These are phyloP conservation scores for Tolypocladium pustulatum DNA, from an alignment of 2,329 filamentous ascomycete genomes.

Conservation along the genomic window DNA sequence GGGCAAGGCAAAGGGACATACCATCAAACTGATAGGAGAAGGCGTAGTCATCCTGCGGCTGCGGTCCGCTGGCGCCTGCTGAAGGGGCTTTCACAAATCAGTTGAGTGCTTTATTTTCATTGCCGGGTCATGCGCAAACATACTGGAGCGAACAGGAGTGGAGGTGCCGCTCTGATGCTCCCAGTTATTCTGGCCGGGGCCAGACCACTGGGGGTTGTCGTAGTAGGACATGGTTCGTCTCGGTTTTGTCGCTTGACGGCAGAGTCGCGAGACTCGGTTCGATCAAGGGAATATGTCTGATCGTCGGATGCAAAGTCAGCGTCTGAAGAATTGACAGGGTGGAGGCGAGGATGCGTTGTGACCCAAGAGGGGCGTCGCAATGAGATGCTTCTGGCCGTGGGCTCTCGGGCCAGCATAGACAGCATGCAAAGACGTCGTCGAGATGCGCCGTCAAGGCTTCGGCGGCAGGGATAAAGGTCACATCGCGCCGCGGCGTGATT, in stretches of 20 bases:
- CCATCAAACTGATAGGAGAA: constrained; percentile 86
- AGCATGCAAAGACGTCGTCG: not conserved
- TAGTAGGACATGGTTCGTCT: constrained; percentile 30
- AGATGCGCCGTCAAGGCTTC: not conserved
- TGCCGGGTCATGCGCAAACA: constrained; percentile 5
- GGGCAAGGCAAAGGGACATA: constrained; percentile 37
- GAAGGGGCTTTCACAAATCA: constrained; percentile 2
- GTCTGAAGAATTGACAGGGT: not conserved
- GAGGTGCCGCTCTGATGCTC: constrained; percentile 29
- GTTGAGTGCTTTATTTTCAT: not conserved
- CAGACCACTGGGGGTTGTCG: constrained; percentile 31
- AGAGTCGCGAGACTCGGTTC: not conserved
- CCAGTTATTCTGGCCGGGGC: constrained; percentile 29
- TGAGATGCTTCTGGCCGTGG: not conserved
- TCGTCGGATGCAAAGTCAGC: not conserved
- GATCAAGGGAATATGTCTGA: not conserved
- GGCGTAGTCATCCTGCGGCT: constrained; percentile 65
- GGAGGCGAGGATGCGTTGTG: not conserved
- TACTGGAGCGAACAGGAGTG: constrained; percentile 30
- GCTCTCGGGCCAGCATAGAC: not conserved
- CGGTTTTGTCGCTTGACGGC: not conserved
- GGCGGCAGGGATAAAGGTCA: not conserved
- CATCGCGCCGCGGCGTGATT: not conserved
- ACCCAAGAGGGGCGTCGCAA: not conserved
- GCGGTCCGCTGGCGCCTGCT: constrained; percentile 64